Evolutionary conservation across 352 stramenopile species (phyloP), one percentile per base, ranked within the genome.

Genomic region (Phytophthora pseudosyringae): DNA sequence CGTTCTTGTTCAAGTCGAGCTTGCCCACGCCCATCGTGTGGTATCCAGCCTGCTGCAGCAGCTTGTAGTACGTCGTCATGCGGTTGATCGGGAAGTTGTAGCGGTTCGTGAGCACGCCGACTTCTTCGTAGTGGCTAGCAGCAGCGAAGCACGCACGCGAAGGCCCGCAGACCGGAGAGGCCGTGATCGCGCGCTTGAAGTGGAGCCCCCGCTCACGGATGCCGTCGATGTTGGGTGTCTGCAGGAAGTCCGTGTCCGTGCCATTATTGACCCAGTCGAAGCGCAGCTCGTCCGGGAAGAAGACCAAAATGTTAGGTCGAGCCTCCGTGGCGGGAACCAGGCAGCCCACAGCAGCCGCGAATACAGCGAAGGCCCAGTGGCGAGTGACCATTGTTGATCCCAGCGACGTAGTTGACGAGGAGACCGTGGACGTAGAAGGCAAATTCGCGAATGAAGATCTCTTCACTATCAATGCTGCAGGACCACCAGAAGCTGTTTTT

Each of bases 221-320:
- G 25, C 53, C 65, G 59, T 76, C 69, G 29, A 76, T 74, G 50
- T 74, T 64, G 9, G 69, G 69, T 15, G 69, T 76, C 21, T 65
- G 16, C 11, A 76, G 59, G 51, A 76, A 76, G 41, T 76, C 69
- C n/a, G 64, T 50, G 25, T 50, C 49, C 9, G 64, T 73, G 38
- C 69, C 64, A 49, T 73, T 76, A 50, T 76, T 76, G 39, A 74
- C 59, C 69, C 69, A 73, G 69, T 76, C 69, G 55, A 69, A 66
- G 28, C 64, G 64, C 38, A 77, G 51, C 11, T 76, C 58, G 15
- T 76, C 64, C 1, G 64, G 69, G 64, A 76, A 76, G 39, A 76
- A 69, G n/a, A 73, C 69, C 25, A 76, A 46, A 16, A 76, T 76
- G 59, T 76, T 76, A 15, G 64, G 69, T 13, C 69, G 58, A 59